These are phyloP conservation scores for Chamaecyparis obtusa DNA, from an alignment of 75 land plant genomes.

Conservation along the genomic window DNA sequence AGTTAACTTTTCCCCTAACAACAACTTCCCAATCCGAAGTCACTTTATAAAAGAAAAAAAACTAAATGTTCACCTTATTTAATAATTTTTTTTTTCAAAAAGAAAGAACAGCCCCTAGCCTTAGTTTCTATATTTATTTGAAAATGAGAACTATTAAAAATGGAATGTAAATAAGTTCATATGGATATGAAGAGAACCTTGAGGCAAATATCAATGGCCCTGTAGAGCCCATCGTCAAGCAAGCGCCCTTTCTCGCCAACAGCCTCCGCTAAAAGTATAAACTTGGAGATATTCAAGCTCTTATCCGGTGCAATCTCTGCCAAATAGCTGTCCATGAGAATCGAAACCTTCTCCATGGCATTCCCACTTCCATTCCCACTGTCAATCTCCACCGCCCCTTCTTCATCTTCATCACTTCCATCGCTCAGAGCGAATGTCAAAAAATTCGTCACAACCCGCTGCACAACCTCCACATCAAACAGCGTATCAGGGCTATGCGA, in stretches of 20 bases:
- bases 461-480: slow-evolving; percentile 25
- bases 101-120: background rate
- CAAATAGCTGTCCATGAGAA: slow-evolving; percentile 21
- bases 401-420: background rate
- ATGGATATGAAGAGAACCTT: slow-evolving; percentile 4
- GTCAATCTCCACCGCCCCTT: too few relatives aligned
- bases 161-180: background rate
- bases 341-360: slow-evolving; percentile 14
- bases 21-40: too few relatives aligned
- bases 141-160: background rate
- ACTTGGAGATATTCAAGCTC: slow-evolving; percentile 4
- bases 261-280: slow-evolving; percentile 6
- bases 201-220: slow-evolving; percentile 20
- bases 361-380: background rate
- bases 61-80: background rate
- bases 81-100: background rate
- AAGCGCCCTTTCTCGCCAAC: slow-evolving; percentile 14
- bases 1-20: too few relatives aligned
- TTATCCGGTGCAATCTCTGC: slow-evolving; percentile 21
- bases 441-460: slow-evolving; percentile 16
- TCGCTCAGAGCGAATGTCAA: slow-evolving; percentile 5
- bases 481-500: slow-evolving; percentile 13
- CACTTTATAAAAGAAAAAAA: too few relatives aligned
- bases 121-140: background rate
- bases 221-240: slow-evolving; percentile 17